phyloP scores from a whole-genome alignment of 2,329 filamentous ascomycete genomes.

The Pseudogymnoascus sp. region DNA sequence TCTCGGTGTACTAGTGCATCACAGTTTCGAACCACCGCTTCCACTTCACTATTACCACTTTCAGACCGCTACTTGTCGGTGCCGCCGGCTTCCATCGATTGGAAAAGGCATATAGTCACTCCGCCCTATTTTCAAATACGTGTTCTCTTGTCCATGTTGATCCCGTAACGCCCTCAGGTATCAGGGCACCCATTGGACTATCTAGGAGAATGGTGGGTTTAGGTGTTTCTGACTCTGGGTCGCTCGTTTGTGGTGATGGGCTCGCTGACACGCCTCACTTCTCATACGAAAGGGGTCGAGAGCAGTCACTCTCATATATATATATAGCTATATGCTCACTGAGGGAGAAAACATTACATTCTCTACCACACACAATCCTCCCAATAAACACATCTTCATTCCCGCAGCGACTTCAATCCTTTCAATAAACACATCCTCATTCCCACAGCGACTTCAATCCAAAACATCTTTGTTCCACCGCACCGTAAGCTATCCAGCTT shows the following conservation, averaged over 20 bases:
- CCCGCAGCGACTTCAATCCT: neutral
- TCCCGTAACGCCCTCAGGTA: neutral
- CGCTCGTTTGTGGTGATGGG: neutral
- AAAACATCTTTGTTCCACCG: neutral
- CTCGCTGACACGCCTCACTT: neutral
- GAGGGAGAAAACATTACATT: neutral
- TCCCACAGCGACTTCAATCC: neutral
- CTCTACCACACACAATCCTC: neutral
- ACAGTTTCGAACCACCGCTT: neutral
- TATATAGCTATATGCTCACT: neutral
- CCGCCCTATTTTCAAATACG: slow-evolving; percentile 3
- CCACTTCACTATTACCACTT: neutral
- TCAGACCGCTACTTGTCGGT: neutral
- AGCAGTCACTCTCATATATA: neutral
- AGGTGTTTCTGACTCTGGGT: neutral
- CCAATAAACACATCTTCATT: neutral
- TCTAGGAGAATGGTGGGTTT: neutral
- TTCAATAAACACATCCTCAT: neutral
- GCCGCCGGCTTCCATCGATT: neutral
- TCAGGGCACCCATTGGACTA: neutral
- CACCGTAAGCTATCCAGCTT: neutral
- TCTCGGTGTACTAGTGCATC: neutral
- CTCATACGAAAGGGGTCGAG: neutral
- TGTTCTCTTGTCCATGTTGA: neutral
- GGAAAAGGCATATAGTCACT: neutral